Percentiles rank a stretch among this genome's conserved stretches.
Evolutionary conservation across 2,329 filamentous ascomycete species (phyloP).

Genomic region (Dactylellina leptospora): DNA sequence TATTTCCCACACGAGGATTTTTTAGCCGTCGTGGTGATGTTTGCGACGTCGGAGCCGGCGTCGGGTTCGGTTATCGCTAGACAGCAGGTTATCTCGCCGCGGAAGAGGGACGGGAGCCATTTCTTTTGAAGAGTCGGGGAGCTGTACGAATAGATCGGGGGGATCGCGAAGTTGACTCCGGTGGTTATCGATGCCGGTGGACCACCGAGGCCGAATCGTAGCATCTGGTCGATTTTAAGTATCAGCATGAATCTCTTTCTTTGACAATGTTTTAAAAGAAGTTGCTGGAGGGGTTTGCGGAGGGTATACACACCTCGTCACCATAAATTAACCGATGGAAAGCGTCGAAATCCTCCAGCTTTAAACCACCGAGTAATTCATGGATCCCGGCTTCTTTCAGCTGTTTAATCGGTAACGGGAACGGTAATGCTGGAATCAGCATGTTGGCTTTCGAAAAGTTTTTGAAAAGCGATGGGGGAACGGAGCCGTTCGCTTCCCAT

Average conservation of each 20-base stretch:
- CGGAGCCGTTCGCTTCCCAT: slow-evolving; percentile 73
- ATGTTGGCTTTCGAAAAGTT: slow-evolving; percentile 73
- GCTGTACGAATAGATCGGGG: slow-evolving; percentile 76
- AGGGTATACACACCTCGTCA: slow-evolving; percentile 67
- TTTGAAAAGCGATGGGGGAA: slow-evolving; percentile 66
- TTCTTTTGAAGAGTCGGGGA: slow-evolving; percentile 70
- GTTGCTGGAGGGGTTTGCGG: background rate
- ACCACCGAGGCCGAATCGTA: slow-evolving; percentile 71
- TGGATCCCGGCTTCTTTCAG: slow-evolving; percentile 72
- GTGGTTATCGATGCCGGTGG: slow-evolving; percentile 73
- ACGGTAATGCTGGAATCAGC: slow-evolving; percentile 74
- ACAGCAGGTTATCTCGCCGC: slow-evolving; percentile 72
- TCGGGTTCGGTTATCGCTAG: slow-evolving; percentile 83
- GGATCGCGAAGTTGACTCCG: slow-evolving; percentile 76
- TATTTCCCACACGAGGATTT: slow-evolving; percentile 71
- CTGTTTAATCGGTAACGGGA: slow-evolving; percentile 74
- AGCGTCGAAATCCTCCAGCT: slow-evolving; percentile 78
- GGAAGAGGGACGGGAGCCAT: slow-evolving; percentile 74
- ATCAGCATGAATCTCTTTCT: too few species aligned
- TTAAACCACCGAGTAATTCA: slow-evolving; percentile 70
- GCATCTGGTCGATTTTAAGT: slow-evolving; percentile 68
- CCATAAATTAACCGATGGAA: slow-evolving; percentile 75
- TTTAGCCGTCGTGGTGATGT: slow-evolving; percentile 73
- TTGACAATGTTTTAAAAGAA: background rate
- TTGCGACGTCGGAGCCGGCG: slow-evolving; percentile 77